A percentile compares a stretch with the other conserved stretches of the same genome.
These are phyloP conservation scores for Pseudopithomyces maydicus DNA, from an alignment of 2,329 filamentous ascomycete genomes.

Conservation along the genomic window DNA sequence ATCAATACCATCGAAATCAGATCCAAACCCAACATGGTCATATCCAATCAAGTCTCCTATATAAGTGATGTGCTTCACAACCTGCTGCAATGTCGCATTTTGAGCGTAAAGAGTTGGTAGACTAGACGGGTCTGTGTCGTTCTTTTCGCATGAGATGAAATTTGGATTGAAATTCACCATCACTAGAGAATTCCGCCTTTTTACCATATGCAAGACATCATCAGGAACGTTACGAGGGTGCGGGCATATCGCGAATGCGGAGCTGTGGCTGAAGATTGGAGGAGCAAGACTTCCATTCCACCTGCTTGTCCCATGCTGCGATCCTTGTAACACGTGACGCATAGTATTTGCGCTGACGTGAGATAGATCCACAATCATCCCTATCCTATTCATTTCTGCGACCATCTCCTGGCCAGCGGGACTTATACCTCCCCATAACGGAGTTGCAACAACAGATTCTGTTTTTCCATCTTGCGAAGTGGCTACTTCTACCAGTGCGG, in stretches of 20 bases:
- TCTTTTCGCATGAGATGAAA: slow-evolving; percentile 75
- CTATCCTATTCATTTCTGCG: slow-evolving; percentile 89
- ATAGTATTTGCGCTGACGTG: slow-evolving; percentile 83
- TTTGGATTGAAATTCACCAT: slow-evolving; percentile 90
- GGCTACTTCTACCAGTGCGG: slow-evolving; percentile 61
- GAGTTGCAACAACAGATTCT: slow-evolving; percentile 46
- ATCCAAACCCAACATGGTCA: slow-evolving; percentile 84
- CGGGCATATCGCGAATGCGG: slow-evolving; percentile 78
- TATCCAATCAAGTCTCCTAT: slow-evolving; percentile 85
- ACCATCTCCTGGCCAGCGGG: slow-evolving; percentile 70
- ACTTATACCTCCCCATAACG: slow-evolving; percentile 75
- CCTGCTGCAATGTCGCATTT: slow-evolving; percentile 76
- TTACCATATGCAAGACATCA: slow-evolving; percentile 77
- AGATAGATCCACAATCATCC: slow-evolving; percentile 90
- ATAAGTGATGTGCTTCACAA: slow-evolving; percentile 79
- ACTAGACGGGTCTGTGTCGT: slow-evolving; percentile 63
- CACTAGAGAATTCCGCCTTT: slow-evolving; percentile 73
- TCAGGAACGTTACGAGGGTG: slow-evolving; percentile 92
- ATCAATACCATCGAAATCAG: slow-evolving; percentile 83
- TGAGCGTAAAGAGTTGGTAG: slow-evolving; percentile 70
- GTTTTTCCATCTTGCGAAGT: no score
- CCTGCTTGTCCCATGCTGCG: slow-evolving; percentile 43
- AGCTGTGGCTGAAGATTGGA: slow-evolving; percentile 88
- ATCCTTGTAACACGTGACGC: slow-evolving; percentile 74
- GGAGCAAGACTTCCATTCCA: slow-evolving; percentile 80